Conservation (phyloP, 768 basidiomycete species). For the Boletus insuetus region DNA sequence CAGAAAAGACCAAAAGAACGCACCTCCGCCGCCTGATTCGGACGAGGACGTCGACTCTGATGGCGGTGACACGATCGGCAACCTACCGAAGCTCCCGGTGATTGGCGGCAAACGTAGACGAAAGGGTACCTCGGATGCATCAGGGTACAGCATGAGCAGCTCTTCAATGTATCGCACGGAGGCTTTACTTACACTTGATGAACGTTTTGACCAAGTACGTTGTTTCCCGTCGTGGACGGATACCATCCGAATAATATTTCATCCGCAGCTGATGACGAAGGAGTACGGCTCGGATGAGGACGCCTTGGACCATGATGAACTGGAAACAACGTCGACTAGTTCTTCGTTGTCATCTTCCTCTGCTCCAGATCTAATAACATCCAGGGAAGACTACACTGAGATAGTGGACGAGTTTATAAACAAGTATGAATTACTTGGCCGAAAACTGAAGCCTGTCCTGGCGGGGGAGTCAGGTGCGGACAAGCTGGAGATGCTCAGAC, state of each 20-base stretch:
- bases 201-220: conserved; percentile 88
- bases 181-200: conserved; percentile 83
- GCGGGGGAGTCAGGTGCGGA: conserved; percentile 69
- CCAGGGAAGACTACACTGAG: conserved; percentile 83
- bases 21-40: conserved; percentile 35
- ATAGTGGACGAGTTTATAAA: conserved; percentile 95
- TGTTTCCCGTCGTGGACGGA: background rate
- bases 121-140: conserved; percentile 78
- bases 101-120: conserved; percentile 72
- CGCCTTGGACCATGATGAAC: conserved; percentile 47
- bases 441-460: conserved; percentile 77
- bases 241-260: background rate
- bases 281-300: conserved; percentile 69
- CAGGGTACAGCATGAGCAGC: conserved; percentile 96
- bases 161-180: conserved; percentile 94
- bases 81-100: conserved; percentile 73
- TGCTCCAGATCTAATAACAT: conserved; percentile 72
- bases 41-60: conserved; percentile 61
- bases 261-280: conserved; percentile 64
- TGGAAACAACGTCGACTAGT: conserved; percentile 38
- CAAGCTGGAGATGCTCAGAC: conserved; percentile 78
- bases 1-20: conserved; percentile 49
- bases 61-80: conserved; percentile 77
- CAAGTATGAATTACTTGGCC: conserved; percentile 87
- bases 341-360: conserved; percentile 49